Conservation (phyloP, 1,284 basidiomycete species). For the Melampsora larici-populina region DNA sequence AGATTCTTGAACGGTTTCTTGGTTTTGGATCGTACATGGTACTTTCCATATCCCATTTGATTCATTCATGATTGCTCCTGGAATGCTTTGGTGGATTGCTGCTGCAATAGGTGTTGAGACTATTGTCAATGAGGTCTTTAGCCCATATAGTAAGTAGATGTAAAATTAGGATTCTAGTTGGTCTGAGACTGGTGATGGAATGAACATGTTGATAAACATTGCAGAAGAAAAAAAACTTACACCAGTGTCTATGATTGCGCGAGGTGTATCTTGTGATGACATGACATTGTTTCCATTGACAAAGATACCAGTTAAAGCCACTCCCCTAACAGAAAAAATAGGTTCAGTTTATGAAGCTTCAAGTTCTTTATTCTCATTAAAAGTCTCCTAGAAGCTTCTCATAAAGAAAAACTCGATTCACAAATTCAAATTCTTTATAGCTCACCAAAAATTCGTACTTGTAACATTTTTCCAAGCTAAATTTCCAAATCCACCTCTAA, state of each 20-base stretch:
- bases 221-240: slow-evolving; percentile 1
- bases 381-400: too few species aligned
- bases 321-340: slow-evolving; percentile 10
- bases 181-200: too few species aligned
- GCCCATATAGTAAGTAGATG: neutral
- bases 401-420: too few species aligned
- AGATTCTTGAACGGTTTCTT: neutral
- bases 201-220: neutral
- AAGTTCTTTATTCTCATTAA: too few species aligned
- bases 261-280: slow-evolving; percentile 20
- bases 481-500: slow-evolving; percentile 9
- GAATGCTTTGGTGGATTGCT: slow-evolving; percentile 16
- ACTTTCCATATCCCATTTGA: slow-evolving; percentile 30
- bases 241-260: slow-evolving; percentile 41
- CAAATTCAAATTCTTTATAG: too few species aligned
- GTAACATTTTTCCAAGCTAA: slow-evolving; percentile 36
- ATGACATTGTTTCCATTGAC: slow-evolving; percentile 26
- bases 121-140: slow-evolving; percentile 28
- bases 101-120: slow-evolving; percentile 14
- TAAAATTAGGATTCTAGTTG: neutral
- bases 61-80: slow-evolving; percentile 22
- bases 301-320: slow-evolving; percentile 15
- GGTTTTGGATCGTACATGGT: slow-evolving; percentile 8
- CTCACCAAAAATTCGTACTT: slow-evolving; percentile 38
- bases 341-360: neutral